A percentile compares a stretch with the other conserved stretches of the same genome.
phyloP scores from a whole-genome alignment of 352 stramenopile genomes.

The Aphanomyces astaci region DNA sequence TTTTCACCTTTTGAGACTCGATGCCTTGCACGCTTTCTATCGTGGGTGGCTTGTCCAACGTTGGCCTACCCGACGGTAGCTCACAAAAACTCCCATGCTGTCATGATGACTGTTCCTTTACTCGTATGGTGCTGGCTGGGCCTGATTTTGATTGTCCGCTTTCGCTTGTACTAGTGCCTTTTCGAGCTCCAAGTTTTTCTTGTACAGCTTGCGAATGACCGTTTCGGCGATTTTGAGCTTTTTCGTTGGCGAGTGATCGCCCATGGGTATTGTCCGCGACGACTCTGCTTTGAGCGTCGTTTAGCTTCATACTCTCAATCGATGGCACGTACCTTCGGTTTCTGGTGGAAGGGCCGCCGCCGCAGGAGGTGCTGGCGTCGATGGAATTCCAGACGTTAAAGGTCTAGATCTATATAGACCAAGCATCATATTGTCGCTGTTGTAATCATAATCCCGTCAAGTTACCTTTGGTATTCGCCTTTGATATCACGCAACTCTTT shows the following conservation, averaged over 20 bases:
- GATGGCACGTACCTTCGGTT: background rate
- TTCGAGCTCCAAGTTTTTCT: conserved; percentile 41
- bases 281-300: too few species aligned
- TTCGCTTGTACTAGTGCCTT: conserved; percentile 28
- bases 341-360: background rate
- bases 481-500: conserved; percentile 46
- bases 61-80: background rate
- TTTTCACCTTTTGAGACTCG: conserved; percentile 35
- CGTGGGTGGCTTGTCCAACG: conserved; percentile 25
- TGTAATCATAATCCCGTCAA: too few species aligned
- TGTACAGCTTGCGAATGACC: conserved; percentile 54
- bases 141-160: conserved; percentile 26
- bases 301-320: too few species aligned
- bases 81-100: too few species aligned
- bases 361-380: too few species aligned
- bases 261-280: too few species aligned
- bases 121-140: conserved; percentile 8
- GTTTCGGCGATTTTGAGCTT: conserved; percentile 45
- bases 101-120: too few species aligned
- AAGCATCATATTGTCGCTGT: background rate
- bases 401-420: background rate
- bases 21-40: conserved; percentile 31
- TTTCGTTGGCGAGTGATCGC: conserved; percentile 33
- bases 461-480: conserved; percentile 31
- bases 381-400: background rate